Base-by-base conservation (phyloP, 73 alveolate genomes). In the Paramecium caudatum region DNA sequence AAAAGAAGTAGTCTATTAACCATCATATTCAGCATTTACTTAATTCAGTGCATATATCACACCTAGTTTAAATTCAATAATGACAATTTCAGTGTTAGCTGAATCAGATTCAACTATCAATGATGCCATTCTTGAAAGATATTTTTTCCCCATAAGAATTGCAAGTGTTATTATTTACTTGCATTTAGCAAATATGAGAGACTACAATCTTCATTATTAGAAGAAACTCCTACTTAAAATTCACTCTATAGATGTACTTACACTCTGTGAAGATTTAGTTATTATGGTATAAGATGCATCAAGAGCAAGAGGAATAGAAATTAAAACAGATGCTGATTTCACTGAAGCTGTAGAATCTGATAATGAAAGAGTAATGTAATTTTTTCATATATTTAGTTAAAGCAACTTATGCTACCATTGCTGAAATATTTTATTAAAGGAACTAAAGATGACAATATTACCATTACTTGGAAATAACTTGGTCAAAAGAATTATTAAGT, bases 101-200 rank as follows among this genome's bases (percentile, higher is more conserved):
- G 88, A 74, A 74, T 41, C 43, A 39, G 88, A 74, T 45, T 16
- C 43, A 4, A 4, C 9, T 39, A 21, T 74, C 13, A 74, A 15
- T 74, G 88, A 74, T 19, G n/a, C 1, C 8, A 21, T 45, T 3
- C 32, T 74, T 3, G 88, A 74, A 15, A 74, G 43, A 17, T 74
- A 41, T 43, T 17, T 74, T 15, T 74, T 39, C 43, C 88, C 88
- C 16, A 74, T 74, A 8, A 74, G 88, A 45, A 45, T 74, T 2
- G 37, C 88, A 37, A 39, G 69, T 37, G 68, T 74, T 3, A 27
- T 27, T 10, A 47, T 74, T 21, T 74, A 74, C 43, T 41, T 74
- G n/a, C 32, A 74, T 21, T 45, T 74, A 25, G 88, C 88, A 43
- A 74, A 74, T 74, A 19, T 74, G 65, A 36, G 88, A 12, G 88